These are phyloP conservation scores for Termitomyces sp. DNA, from an alignment of 768 basidiomycete species.

Conservation along the genomic window DNA sequence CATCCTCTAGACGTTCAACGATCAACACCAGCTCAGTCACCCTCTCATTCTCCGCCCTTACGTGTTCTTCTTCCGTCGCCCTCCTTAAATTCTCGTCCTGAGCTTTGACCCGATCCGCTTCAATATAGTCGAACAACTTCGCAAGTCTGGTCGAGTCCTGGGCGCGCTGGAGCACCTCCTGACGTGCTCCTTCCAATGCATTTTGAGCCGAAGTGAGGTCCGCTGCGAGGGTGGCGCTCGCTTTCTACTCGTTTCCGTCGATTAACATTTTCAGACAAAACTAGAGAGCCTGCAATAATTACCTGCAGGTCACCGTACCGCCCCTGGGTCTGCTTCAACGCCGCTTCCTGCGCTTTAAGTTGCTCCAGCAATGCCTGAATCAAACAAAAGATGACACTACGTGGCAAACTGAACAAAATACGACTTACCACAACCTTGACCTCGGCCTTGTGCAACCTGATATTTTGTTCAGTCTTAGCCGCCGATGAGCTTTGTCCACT, in stretches of 20 bases:
- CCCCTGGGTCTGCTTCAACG: slow-evolving; percentile 37
- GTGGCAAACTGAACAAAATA: not conserved
- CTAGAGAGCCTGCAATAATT: too few relatives aligned
- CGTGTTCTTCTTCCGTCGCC: slow-evolving; percentile 10
- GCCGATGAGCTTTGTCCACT: not conserved
- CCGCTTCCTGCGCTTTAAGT: slow-evolving; percentile 40
- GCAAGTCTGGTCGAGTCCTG: slow-evolving; percentile 15
- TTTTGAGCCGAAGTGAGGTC: slow-evolving; percentile 25
- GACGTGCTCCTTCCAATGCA: slow-evolving; percentile 31
- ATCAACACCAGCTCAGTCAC: slow-evolving; percentile 13
- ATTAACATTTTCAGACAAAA: not conserved
- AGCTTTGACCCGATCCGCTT: slow-evolving; percentile 11
- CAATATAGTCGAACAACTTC: slow-evolving; percentile 8
- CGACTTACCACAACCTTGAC: not conserved
- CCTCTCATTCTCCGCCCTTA: slow-evolving; percentile 9
- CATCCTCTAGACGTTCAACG: slow-evolving; percentile 15
- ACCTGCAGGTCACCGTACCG: slow-evolving; percentile 14
- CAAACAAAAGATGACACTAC: not conserved
- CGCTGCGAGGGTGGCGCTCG: slow-evolving; percentile 26
- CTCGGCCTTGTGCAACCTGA: not conserved
- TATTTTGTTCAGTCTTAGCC: not conserved
- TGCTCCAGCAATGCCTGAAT: slow-evolving; percentile 18
- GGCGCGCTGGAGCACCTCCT: slow-evolving; percentile 15
- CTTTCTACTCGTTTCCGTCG: slow-evolving; percentile 17
- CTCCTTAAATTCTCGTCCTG: slow-evolving; percentile 8